Conservation (phyloP, 2,329 filamentous ascomycete genomes). For the Dryadomyces quercus-mongolicae region DNA sequence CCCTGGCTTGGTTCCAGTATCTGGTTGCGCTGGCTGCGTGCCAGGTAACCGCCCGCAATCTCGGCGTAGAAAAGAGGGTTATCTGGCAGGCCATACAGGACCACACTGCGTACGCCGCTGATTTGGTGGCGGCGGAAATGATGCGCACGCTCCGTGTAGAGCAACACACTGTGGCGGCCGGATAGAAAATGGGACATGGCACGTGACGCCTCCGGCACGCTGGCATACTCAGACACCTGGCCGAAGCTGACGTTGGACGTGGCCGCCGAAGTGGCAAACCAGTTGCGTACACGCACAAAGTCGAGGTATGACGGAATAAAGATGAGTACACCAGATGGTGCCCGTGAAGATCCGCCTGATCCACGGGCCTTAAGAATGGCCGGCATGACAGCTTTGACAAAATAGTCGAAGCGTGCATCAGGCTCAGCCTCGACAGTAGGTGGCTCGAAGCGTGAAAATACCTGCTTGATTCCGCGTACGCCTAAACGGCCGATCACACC, state of each 20-base stretch:
- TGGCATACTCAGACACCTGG: slow-evolving; percentile 78
- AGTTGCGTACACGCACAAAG: slow-evolving; percentile 86
- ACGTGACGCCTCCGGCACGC: slow-evolving; percentile 64
- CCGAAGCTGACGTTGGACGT: slow-evolving; percentile 55
- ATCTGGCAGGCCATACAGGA: slow-evolving; percentile 78
- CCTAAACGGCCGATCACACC: slow-evolving; percentile 64
- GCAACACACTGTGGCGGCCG: slow-evolving; percentile 67
- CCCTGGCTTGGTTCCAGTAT: slow-evolving; percentile 46
- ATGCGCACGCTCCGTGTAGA: slow-evolving; percentile 94
- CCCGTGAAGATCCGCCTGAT: not conserved
- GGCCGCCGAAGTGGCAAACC: slow-evolving; percentile 62
- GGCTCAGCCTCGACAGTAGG: slow-evolving; percentile 62
- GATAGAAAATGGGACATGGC: slow-evolving; percentile 79
- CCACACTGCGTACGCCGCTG: slow-evolving; percentile 67
- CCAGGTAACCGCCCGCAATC: slow-evolving; percentile 57
- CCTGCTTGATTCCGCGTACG: slow-evolving; percentile 61
- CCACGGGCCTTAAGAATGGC: slow-evolving; percentile 30
- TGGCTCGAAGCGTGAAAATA: slow-evolving; percentile 76
- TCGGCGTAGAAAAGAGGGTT: slow-evolving; percentile 75
- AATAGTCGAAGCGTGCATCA: slow-evolving; percentile 83
- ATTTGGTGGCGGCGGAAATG: slow-evolving; percentile 87
- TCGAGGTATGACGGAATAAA: slow-evolving; percentile 92
- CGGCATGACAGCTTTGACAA: slow-evolving; percentile 70
- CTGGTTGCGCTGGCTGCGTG: slow-evolving; percentile 43
- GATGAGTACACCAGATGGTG: slow-evolving; percentile 54